Percentiles rank a stretch among this genome's conserved stretches.
Conservation (phyloP, 306 rosid species). For the Sesbania bispinosa region DNA sequence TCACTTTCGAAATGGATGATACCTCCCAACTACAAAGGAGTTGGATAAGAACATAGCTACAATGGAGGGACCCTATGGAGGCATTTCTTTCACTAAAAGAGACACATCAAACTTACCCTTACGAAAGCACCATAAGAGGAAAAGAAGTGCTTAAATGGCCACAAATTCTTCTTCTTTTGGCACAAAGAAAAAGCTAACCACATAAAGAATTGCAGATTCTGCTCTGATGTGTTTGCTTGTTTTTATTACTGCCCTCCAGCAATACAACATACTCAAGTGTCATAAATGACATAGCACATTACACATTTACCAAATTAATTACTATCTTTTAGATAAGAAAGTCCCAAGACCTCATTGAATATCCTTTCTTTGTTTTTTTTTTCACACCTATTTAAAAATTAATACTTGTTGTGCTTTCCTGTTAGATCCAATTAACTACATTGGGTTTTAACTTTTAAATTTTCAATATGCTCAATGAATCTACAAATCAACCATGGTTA, state of each 20-base stretch:
- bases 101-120: background rate
- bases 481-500: background rate
- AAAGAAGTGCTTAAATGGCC: background rate
- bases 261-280: background rate
- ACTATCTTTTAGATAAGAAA: background rate
- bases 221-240: background rate
- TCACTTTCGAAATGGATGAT: background rate
- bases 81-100: background rate
- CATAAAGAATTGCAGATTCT: background rate
- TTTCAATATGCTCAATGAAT: background rate
- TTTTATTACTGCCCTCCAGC: background rate
- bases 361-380: background rate
- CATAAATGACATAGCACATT: background rate
- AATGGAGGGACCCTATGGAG: conserved; percentile 7
- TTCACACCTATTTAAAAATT: background rate
- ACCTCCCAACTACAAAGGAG: conserved; percentile 2
- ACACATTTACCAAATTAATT: background rate
- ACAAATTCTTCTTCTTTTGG: background rate
- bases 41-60: conserved; percentile 8
- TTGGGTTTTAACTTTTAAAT: background rate
- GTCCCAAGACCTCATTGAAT: background rate
- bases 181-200: background rate
- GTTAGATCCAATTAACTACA: background rate
- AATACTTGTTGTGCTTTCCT: background rate
- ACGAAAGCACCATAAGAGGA: background rate